phyloP scores from a whole-genome alignment of 1,284 basidiomycete species.

The Puccinia coronata region DNA sequence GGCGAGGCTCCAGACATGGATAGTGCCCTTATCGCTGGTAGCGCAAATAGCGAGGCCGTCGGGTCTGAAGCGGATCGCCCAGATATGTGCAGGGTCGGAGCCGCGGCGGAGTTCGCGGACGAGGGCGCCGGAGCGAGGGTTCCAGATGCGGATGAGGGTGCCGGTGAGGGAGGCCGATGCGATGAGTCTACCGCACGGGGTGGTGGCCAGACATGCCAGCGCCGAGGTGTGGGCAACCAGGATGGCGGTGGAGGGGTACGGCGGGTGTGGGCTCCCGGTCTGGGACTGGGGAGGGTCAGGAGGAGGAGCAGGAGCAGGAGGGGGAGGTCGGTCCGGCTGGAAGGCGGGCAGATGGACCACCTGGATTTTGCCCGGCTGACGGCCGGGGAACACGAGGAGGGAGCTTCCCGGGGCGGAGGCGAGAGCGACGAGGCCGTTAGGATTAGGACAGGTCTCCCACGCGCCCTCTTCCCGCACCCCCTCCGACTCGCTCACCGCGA shows the following conservation, averaged over 20 bases:
- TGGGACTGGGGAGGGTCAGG: conserved; percentile 59
- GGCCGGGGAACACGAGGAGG: conserved; percentile 79
- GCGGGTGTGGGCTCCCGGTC: conserved; percentile 16
- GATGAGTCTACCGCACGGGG: conserved; percentile 74
- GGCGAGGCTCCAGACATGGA: conserved; percentile 74
- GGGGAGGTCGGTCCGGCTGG: conserved; percentile 29
- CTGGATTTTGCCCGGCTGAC: conserved; percentile 86
- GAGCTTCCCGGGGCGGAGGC: conserved; percentile 76
- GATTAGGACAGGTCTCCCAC: conserved; percentile 38
- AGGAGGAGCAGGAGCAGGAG: conserved; percentile 68
- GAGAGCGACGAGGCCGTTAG: conserved; percentile 75
- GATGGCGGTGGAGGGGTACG: conserved; percentile 63
- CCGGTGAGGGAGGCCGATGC: conserved; percentile 83
- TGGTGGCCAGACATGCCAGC: conserved; percentile 74
- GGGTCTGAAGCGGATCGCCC: conserved; percentile 72
- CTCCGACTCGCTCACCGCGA: conserved; percentile 65
- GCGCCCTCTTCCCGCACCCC: conserved; percentile 2
- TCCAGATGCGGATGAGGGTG: conserved; percentile 87
- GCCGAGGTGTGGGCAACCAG: conserved; percentile 81
- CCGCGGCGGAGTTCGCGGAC: conserved; percentile 81
- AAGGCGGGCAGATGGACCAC: conserved; percentile 72
- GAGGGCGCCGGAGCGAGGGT: conserved; percentile 72
- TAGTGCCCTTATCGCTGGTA: conserved; percentile 95
- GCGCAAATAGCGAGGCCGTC: conserved; percentile 71
- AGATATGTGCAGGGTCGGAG: conserved; percentile 86